phyloP scores from a whole-genome alignment of 2,329 filamentous ascomycete genomes.

The Xylogone sp. region DNA sequence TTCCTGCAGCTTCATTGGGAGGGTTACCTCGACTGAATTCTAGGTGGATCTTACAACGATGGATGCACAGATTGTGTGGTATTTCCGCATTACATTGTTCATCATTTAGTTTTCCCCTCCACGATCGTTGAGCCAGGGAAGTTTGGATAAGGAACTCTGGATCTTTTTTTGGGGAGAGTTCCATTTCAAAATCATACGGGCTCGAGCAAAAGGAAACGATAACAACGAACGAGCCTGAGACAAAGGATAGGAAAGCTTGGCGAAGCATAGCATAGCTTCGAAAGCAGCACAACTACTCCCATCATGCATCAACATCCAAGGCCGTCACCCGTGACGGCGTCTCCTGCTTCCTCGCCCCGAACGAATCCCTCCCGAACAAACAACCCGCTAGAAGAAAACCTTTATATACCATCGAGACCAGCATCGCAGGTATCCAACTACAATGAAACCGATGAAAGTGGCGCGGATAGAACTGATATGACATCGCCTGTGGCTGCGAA shows the following conservation, averaged over 20 bases:
- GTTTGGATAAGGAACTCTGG: slow-evolving; percentile 13
- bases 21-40: slow-evolving; percentile 4
- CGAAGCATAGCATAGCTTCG: slow-evolving; percentile 9
- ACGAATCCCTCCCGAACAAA: slow-evolving; percentile 71
- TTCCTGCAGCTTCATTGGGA: neutral
- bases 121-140: slow-evolving; percentile 19
- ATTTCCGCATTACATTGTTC: slow-evolving; percentile 21
- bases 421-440: slow-evolving; percentile 44
- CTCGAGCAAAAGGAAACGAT: slow-evolving; percentile 1
- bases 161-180: neutral
- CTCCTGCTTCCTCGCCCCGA: slow-evolving; percentile 67
- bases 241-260: slow-evolving; percentile 7
- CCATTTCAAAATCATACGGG: neutral
- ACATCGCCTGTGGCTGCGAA: slow-evolving; percentile 44
- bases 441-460: slow-evolving; percentile 44
- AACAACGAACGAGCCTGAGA: slow-evolving; percentile 6
- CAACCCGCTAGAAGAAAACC: slow-evolving; percentile 66
- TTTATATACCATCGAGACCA: slow-evolving; percentile 37
- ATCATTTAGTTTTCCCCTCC: slow-evolving; percentile 23
- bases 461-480: slow-evolving; percentile 38
- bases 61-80: slow-evolving; percentile 30
- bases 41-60: slow-evolving; percentile 19
- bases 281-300: slow-evolving; percentile 12
- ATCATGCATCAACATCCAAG: slow-evolving; percentile 90
- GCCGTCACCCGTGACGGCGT: slow-evolving; percentile 66